Evolutionary conservation across 1,284 basidiomycete genomes (phyloP), one percentile per base, ranked within the genome.

Genomic region (Cystobasidium sp.): DNA sequence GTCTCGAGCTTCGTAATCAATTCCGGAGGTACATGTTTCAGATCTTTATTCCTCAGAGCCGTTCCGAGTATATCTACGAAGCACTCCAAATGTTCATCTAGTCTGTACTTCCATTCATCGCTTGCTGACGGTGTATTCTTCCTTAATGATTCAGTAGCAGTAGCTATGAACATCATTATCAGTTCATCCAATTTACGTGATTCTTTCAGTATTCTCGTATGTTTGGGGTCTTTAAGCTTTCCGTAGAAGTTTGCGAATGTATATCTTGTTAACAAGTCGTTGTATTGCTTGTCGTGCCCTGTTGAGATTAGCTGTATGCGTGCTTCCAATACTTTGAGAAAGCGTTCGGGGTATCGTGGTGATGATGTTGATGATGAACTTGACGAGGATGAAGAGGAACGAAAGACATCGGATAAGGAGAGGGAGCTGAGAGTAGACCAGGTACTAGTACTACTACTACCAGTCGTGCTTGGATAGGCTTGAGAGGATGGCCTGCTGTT

Each of bases 171-270:
- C 86, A 92, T 91, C 66, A 99, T 86, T 76, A 99, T 96, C 74
- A 99, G 88, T 78, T 97, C 94, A 83, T 99, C 97, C 68, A 98
- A 91, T 84, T 96, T 97, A 61, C 97, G 87, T 80, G 94, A 95
- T 82, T 97, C 94, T 82, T 94, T 93, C 88, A 98, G 90, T 80
- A 94, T 92, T 53, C 88, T 87, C 76, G 91, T 88, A 84, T 95
- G 95, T 43, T 85, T 86, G 63, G 92, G 90, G 75, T 92, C 89
- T 80, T 90, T 90, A 82, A 76, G 79, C 20, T 76, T 78, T 6
- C 90, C 90, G 82, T 94, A 97, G 82, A 96, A 97, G 41, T 91
- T 89, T 64, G 90, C 94, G 85, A 94, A 90, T 0, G 92, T 93
- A 61, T 92, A 86, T 52, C 94, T 88, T 41, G 93, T 90, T 39